phyloP scores from a whole-genome alignment of 148 eudicot species.

The Silene conica region DNA sequence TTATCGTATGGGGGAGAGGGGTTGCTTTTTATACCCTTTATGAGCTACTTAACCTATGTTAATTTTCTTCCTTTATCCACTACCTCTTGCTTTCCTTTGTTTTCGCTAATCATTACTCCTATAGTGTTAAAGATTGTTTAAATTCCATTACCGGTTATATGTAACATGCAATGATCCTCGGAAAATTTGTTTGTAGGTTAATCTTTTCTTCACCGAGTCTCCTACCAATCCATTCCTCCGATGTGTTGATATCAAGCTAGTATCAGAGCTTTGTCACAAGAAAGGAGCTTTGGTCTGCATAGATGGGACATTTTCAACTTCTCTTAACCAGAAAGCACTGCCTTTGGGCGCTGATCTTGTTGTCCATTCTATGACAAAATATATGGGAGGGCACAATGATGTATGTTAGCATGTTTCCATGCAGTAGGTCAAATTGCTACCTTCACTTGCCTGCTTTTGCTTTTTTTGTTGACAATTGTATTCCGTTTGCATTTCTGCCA shows the following conservation, averaged over 20 bases:
- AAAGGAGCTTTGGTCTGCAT: constrained; percentile 84
- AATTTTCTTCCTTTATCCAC: neutral
- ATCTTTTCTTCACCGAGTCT: constrained; percentile 84
- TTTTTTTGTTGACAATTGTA: neutral
- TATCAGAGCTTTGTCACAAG: constrained; percentile 77
- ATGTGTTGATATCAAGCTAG: constrained; percentile 83
- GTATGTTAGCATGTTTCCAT: constrained; percentile 34
- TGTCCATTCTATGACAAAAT: constrained; percentile 78
- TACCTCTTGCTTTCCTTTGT: neutral
- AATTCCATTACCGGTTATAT: neutral
- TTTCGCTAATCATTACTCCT: neutral
- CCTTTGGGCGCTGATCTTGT: constrained; percentile 86
- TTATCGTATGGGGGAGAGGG: neutral
- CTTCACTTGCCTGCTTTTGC: neutral
- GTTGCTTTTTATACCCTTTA: neutral
- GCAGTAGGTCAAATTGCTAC: neutral
- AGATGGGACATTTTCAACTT: constrained; percentile 92
- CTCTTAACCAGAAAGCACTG: constrained; percentile 91
- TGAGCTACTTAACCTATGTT: neutral
- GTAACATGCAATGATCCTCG: neutral
- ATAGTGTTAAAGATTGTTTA: neutral
- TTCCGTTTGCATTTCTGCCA: constrained; percentile 7
- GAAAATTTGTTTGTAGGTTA: constrained; percentile 28
- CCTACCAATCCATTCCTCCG: constrained; percentile 93
- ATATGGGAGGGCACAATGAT: constrained; percentile 78